Evolutionary conservation across 73 alveolate genomes (phyloP).

Genomic region (Tetrahymena thermophila): DNA sequence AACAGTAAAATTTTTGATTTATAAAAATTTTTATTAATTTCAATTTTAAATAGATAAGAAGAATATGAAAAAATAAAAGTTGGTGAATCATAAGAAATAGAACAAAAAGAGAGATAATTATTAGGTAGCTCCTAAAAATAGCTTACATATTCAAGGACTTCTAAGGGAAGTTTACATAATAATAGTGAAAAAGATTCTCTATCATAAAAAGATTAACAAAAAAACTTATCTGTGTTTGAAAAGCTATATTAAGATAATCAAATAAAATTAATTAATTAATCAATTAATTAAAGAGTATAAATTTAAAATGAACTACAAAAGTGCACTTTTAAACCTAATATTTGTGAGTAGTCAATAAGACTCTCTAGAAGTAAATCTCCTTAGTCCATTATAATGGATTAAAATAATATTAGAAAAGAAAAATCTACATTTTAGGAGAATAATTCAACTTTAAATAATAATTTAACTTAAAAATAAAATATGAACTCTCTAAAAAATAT

Average conservation of each 20-base stretch:
- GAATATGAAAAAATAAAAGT: neutral
- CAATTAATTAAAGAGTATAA: neutral
- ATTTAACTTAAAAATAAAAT: too few relatives aligned
- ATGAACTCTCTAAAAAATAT: neutral
- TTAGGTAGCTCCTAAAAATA: neutral
- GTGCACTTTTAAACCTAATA: neutral
- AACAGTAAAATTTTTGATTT: neutral
- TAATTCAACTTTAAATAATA: neutral
- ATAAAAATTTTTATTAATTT: neutral
- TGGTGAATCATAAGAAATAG: neutral
- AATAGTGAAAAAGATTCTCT: neutral
- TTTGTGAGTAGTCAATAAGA: neutral
- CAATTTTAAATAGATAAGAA: neutral
- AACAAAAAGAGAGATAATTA: neutral
- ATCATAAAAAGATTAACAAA: neutral
- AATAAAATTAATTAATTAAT: neutral
- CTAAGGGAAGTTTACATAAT: neutral
- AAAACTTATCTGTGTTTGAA: neutral
- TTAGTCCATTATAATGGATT: neutral
- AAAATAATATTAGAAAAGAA: neutral
- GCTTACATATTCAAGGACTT: neutral
- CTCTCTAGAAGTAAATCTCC: neutral
- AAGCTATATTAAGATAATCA: neutral
- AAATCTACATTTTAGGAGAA: neutral
- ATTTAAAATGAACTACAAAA: neutral